A percentile compares a stretch with the other conserved stretches of the same genome.
These are phyloP conservation scores for Pyrenula aspistea DNA, from an alignment of 495 filamentous ascomycete species.

Conservation along the genomic window DNA sequence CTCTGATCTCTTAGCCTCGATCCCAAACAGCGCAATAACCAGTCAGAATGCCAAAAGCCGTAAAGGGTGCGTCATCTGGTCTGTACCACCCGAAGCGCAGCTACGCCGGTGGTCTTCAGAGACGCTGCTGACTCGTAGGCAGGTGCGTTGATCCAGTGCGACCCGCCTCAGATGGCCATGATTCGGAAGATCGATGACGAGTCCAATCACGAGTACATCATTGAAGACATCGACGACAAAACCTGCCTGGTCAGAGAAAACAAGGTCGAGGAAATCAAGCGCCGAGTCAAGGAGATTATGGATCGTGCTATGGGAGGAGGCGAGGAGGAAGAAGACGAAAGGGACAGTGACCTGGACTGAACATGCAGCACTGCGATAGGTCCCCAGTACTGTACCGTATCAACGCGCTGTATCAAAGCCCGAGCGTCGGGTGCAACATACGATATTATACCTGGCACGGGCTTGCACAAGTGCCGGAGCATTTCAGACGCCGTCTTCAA, in stretches of 20 bases:
- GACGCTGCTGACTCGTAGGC: not conserved
- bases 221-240: conserved; percentile 65
- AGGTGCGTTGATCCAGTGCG: conserved; percentile 68
- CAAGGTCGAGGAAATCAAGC: conserved; percentile 1
- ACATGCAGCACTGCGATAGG: no score
- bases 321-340: not conserved
- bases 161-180: conserved; percentile 67
- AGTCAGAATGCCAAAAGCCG: conserved; percentile 33
- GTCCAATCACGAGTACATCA: conserved; percentile 52
- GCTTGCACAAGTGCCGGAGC: no score
- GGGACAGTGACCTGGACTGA: not conserved
- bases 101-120: not conserved
- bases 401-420: no score
- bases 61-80: conserved; percentile 24
- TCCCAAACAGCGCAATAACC: no score
- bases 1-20: no score
- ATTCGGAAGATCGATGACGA: conserved; percentile 60
- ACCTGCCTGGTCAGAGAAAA: conserved; percentile 40
- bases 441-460: no score
- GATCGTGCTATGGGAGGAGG: not conserved
- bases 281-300: not conserved
- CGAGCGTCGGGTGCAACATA: no score
- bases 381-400: no score
- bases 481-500: no score
- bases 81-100: not conserved